Base-by-base conservation (phyloP, 2,329 filamentous ascomycete species). In the Rhynchosporium graminicola region DNA sequence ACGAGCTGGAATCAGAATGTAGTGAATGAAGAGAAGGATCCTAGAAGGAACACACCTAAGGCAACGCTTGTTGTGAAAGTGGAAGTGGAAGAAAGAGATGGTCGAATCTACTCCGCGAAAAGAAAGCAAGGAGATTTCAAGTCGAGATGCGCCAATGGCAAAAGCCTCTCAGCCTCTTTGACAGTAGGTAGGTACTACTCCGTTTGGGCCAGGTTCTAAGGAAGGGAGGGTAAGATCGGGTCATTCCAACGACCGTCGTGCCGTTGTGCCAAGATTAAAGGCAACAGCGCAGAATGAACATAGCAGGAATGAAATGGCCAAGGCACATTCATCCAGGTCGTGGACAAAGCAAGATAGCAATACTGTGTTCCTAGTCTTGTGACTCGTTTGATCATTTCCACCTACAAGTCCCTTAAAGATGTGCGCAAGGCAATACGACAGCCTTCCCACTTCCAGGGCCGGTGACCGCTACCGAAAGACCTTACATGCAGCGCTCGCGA, bases 251-350 rank as follows among this genome's bases (percentile, higher is more conserved):
- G 9, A 29, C 54, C 33, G 36, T 20, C 10, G 28, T 13, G 5
- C 38, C 7, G 54, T 26, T 28, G 28, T 40, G 38, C 54, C 54
- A 57, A 57, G 54, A 46, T 36, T 10, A 13, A 33, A 54, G 51
- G 51, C 51, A 54, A 33, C 51, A 54, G n/a, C 31, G 48, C 54
- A 33, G 26, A 36, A 57, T 28, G 54, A 45, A 57, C 40, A 45
- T 40, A 40, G n/a, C 12, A 33, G 20, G 20, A 20, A 20, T 20
- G 20, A 20, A 15, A 9, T 3, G 10, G 20, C 7, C 12, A 26
- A 20, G 28, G 4, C 15, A 42, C 26, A 8, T 31, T n/a, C 36
- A 31, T 40, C 12, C 4, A 20, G 43, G n/a, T 7, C 1, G 43
- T 20, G 5, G 33, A 15, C 50, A 52, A 26, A 33, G 50, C 50